A percentile compares a stretch with the other conserved stretches of the same genome.
Evolutionary conservation across 345 rosid species (phyloP).

Genomic region (Gossypium thurberi): DNA sequence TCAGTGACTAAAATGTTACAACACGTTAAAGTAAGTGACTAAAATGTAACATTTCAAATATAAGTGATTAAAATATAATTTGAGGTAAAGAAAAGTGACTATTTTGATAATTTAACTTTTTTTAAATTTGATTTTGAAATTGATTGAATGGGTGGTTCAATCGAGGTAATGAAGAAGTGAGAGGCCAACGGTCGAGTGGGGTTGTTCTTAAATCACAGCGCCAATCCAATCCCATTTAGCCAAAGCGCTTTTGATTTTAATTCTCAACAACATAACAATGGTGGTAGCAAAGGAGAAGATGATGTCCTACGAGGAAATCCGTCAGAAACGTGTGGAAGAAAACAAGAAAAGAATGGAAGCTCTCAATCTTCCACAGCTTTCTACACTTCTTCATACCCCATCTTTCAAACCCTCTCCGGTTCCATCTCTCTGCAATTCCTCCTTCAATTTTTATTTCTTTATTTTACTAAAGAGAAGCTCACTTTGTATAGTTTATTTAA

Average conservation of each 20-base stretch:
- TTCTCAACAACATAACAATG: constrained; percentile 29
- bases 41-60: too few species aligned
- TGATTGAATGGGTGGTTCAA: neutral
- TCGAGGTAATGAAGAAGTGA: neutral
- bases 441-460: neutral
- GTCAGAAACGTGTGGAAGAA: constrained; percentile 57
- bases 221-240: neutral
- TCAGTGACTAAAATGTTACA: too few species aligned
- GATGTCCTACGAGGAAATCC: constrained; percentile 51
- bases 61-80: too few species aligned
- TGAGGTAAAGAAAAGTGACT: too few species aligned
- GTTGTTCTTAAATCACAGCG: neutral
- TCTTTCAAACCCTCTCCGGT: constrained; percentile 47
- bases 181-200: constrained; percentile 1
- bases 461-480: neutral
- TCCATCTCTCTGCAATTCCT: constrained; percentile 2
- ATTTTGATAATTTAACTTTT: too few species aligned
- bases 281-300: constrained; percentile 20
- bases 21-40: too few species aligned
- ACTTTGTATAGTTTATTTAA: neutral
- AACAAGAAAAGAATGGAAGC: constrained; percentile 86
- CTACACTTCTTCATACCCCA: constrained; percentile 36
- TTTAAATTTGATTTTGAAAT: neutral
- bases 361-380: constrained; percentile 56
- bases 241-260: neutral